Evolutionary conservation across 208 protist genomes (phyloP), one percentile per base, ranked within the genome.

Genomic region (Crithidia acanthocephali): DNA sequence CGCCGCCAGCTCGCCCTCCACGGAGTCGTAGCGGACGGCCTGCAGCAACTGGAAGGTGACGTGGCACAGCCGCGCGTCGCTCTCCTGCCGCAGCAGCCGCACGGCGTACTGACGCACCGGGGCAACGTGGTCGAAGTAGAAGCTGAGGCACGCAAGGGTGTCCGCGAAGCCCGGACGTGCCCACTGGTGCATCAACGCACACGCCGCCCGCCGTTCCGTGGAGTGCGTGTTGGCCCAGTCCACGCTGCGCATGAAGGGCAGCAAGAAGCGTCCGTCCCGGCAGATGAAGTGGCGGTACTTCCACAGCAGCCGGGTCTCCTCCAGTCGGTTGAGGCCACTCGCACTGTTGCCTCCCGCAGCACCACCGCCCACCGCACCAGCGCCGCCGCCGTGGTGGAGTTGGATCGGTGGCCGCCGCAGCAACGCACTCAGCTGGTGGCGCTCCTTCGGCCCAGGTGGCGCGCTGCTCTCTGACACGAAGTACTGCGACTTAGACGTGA

Each of bases 271-370:
- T 1, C 88, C 77, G 55, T 97, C 87, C 18, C 82, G 75, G 20
- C 73, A 57, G 40, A 98, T 80, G 71, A 92, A 98, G 64, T 88
- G 84, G 32, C 93, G 82, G 75, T 95, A 98, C 65, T 90, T 94
- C 95, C 97, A 99, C 58, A 99, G 76, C 58, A 99, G 79, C 35
- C 84, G 72, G 59, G 81, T 85, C 20, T 99, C 95, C 61, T 98
- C 94, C n/a, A 85, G 68, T 20, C 81, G 68, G n/a, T 59, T 59
- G 32, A 59, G 23, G 28, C 88, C 65, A 27, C 61, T 52, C 23
- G 9, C 70, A 18, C 28, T 33, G 1, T 16, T 56, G 35, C 68
- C 68, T 32, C 20, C 44, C 3, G 23, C 55, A 22, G 27, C 63
- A 13, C 53, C 63, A 11, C 53, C 62, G 40, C 52, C 45, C n/a